These are phyloP conservation scores for Polygonum maritimum DNA, from an alignment of 148 eudicot species.

Conservation along the genomic window DNA sequence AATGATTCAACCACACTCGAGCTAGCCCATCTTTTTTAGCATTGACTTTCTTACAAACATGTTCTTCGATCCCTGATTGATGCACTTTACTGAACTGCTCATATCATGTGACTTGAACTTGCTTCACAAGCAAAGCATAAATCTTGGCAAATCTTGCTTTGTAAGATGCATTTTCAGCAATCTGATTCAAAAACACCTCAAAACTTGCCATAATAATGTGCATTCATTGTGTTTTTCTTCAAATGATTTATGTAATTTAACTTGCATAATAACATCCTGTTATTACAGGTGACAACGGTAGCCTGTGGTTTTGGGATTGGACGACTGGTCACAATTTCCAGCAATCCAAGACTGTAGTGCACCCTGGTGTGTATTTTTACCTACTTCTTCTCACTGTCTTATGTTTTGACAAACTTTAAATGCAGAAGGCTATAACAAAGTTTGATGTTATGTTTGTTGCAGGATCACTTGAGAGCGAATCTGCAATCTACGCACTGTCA, in stretches of 20 bases:
- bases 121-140: not conserved
- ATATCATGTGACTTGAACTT: not conserved
- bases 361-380: slow-evolving; percentile 54
- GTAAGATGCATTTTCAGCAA: not conserved
- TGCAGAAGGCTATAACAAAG: not conserved
- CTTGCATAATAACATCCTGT: not conserved
- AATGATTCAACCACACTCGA: not conserved
- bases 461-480: slow-evolving; percentile 96
- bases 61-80: not conserved
- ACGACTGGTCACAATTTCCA: slow-evolving; percentile 94
- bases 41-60: not conserved
- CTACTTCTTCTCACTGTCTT: not conserved
- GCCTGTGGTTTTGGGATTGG: slow-evolving; percentile 99
- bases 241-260: not conserved
- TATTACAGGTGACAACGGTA: slow-evolving; percentile 80
- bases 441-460: not conserved
- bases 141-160: not conserved
- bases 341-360: slow-evolving; percentile 84
- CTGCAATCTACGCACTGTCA: slow-evolving; percentile 72
- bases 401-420: not conserved
- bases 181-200: not conserved
- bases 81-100: not conserved
- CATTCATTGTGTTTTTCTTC: not conserved
- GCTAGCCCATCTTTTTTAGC: not conserved
- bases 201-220: not conserved